Conservation (phyloP, 1,139 yeast species). For the Magnusiomyces suaveolens region DNA sequence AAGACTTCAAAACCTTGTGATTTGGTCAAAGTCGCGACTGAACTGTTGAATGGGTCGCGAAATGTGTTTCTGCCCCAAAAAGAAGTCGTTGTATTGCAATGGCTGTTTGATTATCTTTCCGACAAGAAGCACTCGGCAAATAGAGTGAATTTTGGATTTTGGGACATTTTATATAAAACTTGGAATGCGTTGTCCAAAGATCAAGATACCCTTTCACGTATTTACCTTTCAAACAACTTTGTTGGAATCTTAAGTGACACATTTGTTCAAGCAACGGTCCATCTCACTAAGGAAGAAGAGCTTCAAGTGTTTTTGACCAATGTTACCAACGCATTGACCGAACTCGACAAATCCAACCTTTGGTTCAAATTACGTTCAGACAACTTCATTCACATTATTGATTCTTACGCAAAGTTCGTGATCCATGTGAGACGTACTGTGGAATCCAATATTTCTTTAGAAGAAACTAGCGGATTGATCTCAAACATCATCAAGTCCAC, state of each 20-base stretch:
- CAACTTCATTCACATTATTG: slow-evolving; percentile 1
- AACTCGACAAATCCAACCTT: slow-evolving; percentile 11
- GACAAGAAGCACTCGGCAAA: slow-evolving; percentile 16
- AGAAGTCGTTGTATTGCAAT: slow-evolving; percentile 51
- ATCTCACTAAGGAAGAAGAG: neutral
- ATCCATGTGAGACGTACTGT: neutral
- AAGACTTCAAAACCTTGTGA: slow-evolving; percentile 39
- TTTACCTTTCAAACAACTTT: slow-evolving; percentile 13
- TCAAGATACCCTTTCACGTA: slow-evolving; percentile 14
- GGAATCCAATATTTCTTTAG: neutral
- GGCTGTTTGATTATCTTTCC: slow-evolving; percentile 54
- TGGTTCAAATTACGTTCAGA: slow-evolving; percentile 14
- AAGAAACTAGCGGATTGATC: neutral
- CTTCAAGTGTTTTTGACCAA: neutral
- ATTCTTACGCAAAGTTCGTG: slow-evolving; percentile 1
- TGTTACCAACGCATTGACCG: slow-evolving; percentile 7
- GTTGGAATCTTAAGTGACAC: slow-evolving; percentile 11
- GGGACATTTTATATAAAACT: slow-evolving; percentile 13
- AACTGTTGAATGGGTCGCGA: slow-evolving; percentile 35
- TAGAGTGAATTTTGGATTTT: slow-evolving; percentile 14
- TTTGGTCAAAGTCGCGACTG: slow-evolving; percentile 38
- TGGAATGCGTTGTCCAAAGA: slow-evolving; percentile 12
- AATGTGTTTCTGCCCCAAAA: slow-evolving; percentile 52
- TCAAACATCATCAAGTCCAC: slow-evolving; percentile 2
- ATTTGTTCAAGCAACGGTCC: slow-evolving; percentile 2